A percentile compares a stretch with the other conserved stretches of the same genome.
These are phyloP conservation scores for Eudorina sp. DNA, from an alignment of 139 green algal species.

Conservation along the genomic window DNA sequence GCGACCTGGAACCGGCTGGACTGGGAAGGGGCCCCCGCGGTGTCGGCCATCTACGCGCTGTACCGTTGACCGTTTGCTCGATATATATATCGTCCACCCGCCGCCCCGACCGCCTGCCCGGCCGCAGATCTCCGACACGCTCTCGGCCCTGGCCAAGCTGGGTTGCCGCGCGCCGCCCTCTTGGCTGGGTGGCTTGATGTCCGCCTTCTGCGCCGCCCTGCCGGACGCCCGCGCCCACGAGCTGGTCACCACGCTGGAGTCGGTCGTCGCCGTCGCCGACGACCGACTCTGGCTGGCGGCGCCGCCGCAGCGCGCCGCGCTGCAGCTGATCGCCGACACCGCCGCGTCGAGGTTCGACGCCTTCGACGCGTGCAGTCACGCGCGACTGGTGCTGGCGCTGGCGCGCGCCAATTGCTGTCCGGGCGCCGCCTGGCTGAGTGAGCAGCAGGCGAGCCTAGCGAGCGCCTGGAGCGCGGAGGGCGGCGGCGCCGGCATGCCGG, in stretches of 20 bases:
- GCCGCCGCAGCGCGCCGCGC: neutral
- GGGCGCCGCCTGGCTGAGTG: conserved; percentile 30
- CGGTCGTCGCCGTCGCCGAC: conserved; percentile 40
- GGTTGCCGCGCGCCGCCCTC: conserved; percentile 44
- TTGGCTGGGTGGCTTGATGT: conserved; percentile 55
- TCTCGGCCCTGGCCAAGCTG: conserved; percentile 55
- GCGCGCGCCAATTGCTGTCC: conserved; percentile 49
- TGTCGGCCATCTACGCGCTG: too few relatives aligned
- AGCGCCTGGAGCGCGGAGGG: conserved; percentile 27
- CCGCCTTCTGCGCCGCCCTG: conserved; percentile 49
- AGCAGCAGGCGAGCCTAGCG: conserved; percentile 42
- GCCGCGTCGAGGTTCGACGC: conserved; percentile 50
- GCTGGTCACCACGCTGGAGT: conserved; percentile 49
- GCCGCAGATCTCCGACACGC: conserved; percentile 40
- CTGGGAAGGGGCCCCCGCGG: too few relatives aligned
- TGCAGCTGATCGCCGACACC: conserved; percentile 38
- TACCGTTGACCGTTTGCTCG: too few relatives aligned
- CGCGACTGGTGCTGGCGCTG: conserved; percentile 55
- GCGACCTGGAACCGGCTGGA: too few relatives aligned
- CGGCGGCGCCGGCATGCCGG: neutral
- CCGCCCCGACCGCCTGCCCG: neutral
- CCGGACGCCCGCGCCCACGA: conserved; percentile 36
- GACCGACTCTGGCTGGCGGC: conserved; percentile 43
- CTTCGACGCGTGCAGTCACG: conserved; percentile 45
- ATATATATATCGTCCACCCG: neutral